Conservation (phyloP, 2,329 filamentous ascomycete species). For the Fragosphaeria purpurea region DNA sequence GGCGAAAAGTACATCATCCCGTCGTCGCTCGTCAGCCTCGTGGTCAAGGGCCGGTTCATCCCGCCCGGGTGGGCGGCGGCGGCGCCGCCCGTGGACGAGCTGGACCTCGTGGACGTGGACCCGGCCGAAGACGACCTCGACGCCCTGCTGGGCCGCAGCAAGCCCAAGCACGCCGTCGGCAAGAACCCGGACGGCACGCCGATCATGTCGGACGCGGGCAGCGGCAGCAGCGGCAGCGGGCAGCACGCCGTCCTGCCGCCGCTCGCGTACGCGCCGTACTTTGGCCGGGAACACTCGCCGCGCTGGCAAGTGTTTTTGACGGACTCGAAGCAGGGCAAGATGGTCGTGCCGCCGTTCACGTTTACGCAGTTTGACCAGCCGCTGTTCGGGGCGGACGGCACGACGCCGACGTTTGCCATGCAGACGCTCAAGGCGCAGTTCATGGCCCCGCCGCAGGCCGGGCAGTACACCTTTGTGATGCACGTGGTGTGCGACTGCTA, state of each 20-base stretch:
- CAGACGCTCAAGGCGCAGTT: slow-evolving; percentile 97
- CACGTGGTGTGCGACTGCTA: slow-evolving; percentile 92
- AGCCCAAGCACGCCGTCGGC: slow-evolving; percentile 42
- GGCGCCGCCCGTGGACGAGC: slow-evolving; percentile 63
- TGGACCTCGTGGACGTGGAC: slow-evolving; percentile 83
- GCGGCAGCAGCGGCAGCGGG: slow-evolving; percentile 28
- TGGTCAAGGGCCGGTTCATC: slow-evolving; percentile 89
- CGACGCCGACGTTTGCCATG: slow-evolving; percentile 78
- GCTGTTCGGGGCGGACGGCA: slow-evolving; percentile 67
- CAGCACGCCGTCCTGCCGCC: slow-evolving; percentile 59
- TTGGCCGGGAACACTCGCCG: slow-evolving; percentile 78
- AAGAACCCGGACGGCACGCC: slow-evolving; percentile 52
- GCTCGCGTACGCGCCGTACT: slow-evolving; percentile 83
- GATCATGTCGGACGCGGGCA: slow-evolving; percentile 37
- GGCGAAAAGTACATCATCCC: slow-evolving; percentile 91
- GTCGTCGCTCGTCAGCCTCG: slow-evolving; percentile 82
- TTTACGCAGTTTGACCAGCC: slow-evolving; percentile 88
- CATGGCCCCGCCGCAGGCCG: slow-evolving; percentile 82
- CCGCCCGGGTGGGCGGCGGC: slow-evolving; percentile 65
- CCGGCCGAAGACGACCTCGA: slow-evolving; percentile 87
- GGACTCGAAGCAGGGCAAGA: slow-evolving; percentile 88
- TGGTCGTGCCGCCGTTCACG: slow-evolving; percentile 93
- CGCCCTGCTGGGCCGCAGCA: slow-evolving; percentile 60
- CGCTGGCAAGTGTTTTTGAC: slow-evolving; percentile 92
- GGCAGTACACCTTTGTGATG: slow-evolving; percentile 91